Base-by-base conservation (phyloP, 345 rosid species). In the Hirschfeldia incana region DNA sequence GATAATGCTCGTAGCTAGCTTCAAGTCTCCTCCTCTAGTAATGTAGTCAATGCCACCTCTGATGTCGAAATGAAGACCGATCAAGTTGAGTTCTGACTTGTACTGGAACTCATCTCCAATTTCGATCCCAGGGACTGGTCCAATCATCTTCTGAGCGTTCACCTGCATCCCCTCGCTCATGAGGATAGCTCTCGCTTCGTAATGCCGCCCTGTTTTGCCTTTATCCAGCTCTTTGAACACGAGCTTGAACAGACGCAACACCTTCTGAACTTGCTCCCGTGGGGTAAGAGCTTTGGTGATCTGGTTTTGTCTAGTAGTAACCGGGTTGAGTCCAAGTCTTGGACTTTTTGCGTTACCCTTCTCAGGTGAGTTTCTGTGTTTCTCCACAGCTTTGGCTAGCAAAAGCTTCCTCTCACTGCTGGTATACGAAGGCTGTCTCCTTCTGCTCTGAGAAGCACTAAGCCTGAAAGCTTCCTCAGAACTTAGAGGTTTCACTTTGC, bases 101-200 rank as follows among this genome's bases (percentile, higher is more conserved):
- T 83, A 92, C 16, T 86, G 97, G 80, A 92, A 92, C 72, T 85
- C 87, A 69, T 92, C 97, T 53, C 98, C 98, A 69, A 89, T 81
- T 76, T 88, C 90, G 71, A 91, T 90, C n/a, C 98, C 97, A 0
- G 95, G 97, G 66, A 94, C 89, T 42, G 84, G 6, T 74, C 98
- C 98, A 65, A 92, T 77, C 69, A 81, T 86, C 39, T 78, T 82
- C 36, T 21, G 0, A 9, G 80, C 78, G 76, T 88, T 89, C 33
- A 89, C 78, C 49, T 59, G 82, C 68, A 80, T 85, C 58, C 57
- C 32, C 32, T 26, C n/a, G 13, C 39, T 27, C 10, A 4, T 28
- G 42, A 78, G 33, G 16, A 32, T 10, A 10, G 1, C 12, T n/a
- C 73, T 3, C 4, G 73, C 29, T 0, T 16, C 1, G 36, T 8